phyloP scores from a whole-genome alignment of 345 rosid species.

The Rubroshorea leprosula region DNA sequence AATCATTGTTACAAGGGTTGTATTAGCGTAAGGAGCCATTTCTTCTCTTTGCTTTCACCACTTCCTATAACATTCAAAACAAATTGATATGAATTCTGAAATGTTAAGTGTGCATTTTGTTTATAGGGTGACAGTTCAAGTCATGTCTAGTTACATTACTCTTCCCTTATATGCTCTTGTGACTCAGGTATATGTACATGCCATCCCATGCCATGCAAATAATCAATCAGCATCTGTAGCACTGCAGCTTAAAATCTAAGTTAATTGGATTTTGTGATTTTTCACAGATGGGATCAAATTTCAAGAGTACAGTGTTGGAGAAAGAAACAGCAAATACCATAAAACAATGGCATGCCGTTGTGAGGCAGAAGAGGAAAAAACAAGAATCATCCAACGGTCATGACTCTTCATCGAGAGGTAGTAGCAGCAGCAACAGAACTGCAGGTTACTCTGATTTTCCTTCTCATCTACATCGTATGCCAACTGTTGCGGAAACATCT shows the following conservation, averaged over 20 bases:
- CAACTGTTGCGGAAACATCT: neutral
- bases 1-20: constrained; percentile 38
- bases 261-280: neutral
- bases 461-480: neutral
- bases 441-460: neutral
- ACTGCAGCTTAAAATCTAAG: no score
- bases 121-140: constrained; percentile 63
- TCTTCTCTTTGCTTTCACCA: neutral
- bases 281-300: constrained; percentile 44
- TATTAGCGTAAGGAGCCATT: constrained; percentile 67
- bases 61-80: neutral
- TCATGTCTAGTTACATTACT: constrained; percentile 89
- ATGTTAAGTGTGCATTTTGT: neutral
- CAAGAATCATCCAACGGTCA: neutral
- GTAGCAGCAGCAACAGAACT: no score
- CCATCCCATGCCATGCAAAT: neutral
- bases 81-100: neutral
- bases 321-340: constrained; percentile 26
- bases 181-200: constrained; percentile 46
- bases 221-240: no score
- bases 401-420: neutral
- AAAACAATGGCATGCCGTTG: constrained; percentile 30
- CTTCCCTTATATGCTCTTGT: constrained; percentile 94
- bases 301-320: constrained; percentile 31
- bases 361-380: constrained; percentile 30